Conservation (phyloP, 2,329 filamentous ascomycete species). For the Exophiala viscosa region DNA sequence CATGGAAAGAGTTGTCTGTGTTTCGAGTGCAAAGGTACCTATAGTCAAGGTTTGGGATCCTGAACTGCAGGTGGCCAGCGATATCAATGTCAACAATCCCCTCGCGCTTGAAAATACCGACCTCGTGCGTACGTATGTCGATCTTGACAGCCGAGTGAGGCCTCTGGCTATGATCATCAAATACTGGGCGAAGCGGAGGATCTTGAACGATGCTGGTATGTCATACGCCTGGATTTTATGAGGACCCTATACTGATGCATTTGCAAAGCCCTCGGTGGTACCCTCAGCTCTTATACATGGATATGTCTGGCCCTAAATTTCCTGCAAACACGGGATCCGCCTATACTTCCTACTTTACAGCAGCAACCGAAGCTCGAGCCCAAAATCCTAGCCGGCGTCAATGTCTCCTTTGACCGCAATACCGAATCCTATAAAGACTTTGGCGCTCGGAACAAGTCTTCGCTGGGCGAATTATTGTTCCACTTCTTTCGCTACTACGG, state of each 20-base stretch:
- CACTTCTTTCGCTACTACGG: slow-evolving; percentile 94
- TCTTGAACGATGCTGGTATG: slow-evolving; percentile 94
- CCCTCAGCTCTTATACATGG: slow-evolving; percentile 97
- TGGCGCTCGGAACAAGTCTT: slow-evolving; percentile 75
- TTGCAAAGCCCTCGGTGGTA: slow-evolving; percentile 75
- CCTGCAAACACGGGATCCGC: slow-evolving; percentile 78
- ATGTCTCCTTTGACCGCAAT: slow-evolving; percentile 83
- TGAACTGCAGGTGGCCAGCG: slow-evolving; percentile 80
- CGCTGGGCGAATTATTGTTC: slow-evolving; percentile 81
- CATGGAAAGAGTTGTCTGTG: slow-evolving; percentile 94
- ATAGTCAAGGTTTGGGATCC: slow-evolving; percentile 99
- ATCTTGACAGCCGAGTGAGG: slow-evolving; percentile 84
- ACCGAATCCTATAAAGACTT: slow-evolving; percentile 69
- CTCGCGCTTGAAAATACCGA: slow-evolving; percentile 91
- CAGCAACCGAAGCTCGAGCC: slow-evolving; percentile 63
- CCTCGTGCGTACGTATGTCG: slow-evolving; percentile 96
- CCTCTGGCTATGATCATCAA: slow-evolving; percentile 96
- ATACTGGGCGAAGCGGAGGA: slow-evolving; percentile 88
- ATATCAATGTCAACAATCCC: slow-evolving; percentile 99
- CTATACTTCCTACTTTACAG: slow-evolving; percentile 81
- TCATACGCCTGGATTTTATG: slow-evolving; percentile 9
- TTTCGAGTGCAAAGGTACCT: slow-evolving; percentile 90
- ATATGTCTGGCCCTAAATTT: slow-evolving; percentile 98
- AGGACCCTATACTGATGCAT: slow-evolving; percentile 27
- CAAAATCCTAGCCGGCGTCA: slow-evolving; percentile 59